phyloP scores from a whole-genome alignment of 2,329 filamentous ascomycete genomes.

The Pezicula radicicola region DNA sequence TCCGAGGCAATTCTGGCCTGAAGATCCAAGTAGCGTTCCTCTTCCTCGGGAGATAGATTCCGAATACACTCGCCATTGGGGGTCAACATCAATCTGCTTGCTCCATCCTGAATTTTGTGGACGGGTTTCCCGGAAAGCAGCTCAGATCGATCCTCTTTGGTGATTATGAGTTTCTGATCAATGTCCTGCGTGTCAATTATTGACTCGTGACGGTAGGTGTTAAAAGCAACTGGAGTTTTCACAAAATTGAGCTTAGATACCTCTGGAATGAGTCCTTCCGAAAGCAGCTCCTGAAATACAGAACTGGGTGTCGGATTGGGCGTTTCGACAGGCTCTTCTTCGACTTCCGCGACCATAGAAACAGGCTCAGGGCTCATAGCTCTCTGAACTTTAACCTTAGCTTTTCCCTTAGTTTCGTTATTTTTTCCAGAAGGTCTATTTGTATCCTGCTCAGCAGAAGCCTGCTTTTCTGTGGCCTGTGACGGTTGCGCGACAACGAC shows the following conservation, averaged over 20 bases:
- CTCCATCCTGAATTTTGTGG: constrained; percentile 60
- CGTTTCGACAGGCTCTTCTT: constrained; percentile 25
- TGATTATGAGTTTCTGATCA: constrained; percentile 42
- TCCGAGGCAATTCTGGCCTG: constrained; percentile 56
- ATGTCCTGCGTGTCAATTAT: constrained; percentile 17
- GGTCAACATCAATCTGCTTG: constrained; percentile 65
- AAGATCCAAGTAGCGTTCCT: constrained; percentile 66
- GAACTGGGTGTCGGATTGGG: constrained; percentile 24
- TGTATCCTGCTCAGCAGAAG: constrained; percentile 11
- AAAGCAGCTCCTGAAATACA: constrained; percentile 36
- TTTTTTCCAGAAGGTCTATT: constrained; percentile 11
- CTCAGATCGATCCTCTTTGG: constrained; percentile 50
- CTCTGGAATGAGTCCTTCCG: constrained; percentile 30
- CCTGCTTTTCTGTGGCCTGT: constrained; percentile 6
- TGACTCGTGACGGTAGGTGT: constrained; percentile 30
- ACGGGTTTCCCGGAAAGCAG: constrained; percentile 57
- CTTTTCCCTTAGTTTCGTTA: constrained; percentile 16
- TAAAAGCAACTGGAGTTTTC: constrained; percentile 30
- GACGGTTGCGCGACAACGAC: constrained; percentile 3
- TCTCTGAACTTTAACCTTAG: constrained; percentile 20
- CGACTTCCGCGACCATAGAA: constrained; percentile 15
- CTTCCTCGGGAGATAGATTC: constrained; percentile 65
- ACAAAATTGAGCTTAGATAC: constrained; percentile 37
- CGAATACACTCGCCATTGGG: constrained; percentile 75
- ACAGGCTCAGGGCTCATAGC: constrained; percentile 14